These are phyloP conservation scores for Saprolegnia parasitica DNA, from an alignment of 352 stramenopile species.

Conservation along the genomic window DNA sequence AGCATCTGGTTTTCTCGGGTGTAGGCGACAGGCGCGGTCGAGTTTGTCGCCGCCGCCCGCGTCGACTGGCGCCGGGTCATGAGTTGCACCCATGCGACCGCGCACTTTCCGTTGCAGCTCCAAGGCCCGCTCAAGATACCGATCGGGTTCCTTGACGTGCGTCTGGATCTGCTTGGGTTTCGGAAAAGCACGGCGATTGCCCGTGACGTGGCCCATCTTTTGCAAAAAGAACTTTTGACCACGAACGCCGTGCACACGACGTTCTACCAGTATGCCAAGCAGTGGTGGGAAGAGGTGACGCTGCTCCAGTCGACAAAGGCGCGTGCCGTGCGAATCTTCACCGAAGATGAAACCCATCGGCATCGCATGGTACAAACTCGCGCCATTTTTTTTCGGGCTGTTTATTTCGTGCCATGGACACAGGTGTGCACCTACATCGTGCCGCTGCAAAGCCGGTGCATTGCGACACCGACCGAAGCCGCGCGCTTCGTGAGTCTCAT, in stretches of 20 bases:
- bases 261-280: constrained; percentile 80
- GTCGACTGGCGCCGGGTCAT: constrained; percentile 76
- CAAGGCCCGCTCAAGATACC: constrained; percentile 65
- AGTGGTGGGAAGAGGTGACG: constrained; percentile 81
- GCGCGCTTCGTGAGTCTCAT: constrained; percentile 81
- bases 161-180: constrained; percentile 58
- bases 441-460: constrained; percentile 41
- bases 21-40: constrained; percentile 47
- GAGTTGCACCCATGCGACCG: constrained; percentile 60
- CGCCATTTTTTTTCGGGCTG: not conserved
- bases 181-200: constrained; percentile 42
- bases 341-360: constrained; percentile 79
- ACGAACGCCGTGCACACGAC: constrained; percentile 48
- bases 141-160: constrained; percentile 56
- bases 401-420: not conserved
- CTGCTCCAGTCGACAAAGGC: constrained; percentile 32
- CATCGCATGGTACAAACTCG: constrained; percentile 49
- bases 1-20: too few species aligned
- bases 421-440: constrained; percentile 80
- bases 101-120: constrained; percentile 62
- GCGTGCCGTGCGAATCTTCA: constrained; percentile 71
- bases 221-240: constrained; percentile 56
- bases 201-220: constrained; percentile 40
- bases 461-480: constrained; percentile 73
- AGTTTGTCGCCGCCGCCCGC: constrained; percentile 60